Base-by-base conservation (phyloP, 1,284 basidiomycete genomes). In the Tilletia indica region DNA sequence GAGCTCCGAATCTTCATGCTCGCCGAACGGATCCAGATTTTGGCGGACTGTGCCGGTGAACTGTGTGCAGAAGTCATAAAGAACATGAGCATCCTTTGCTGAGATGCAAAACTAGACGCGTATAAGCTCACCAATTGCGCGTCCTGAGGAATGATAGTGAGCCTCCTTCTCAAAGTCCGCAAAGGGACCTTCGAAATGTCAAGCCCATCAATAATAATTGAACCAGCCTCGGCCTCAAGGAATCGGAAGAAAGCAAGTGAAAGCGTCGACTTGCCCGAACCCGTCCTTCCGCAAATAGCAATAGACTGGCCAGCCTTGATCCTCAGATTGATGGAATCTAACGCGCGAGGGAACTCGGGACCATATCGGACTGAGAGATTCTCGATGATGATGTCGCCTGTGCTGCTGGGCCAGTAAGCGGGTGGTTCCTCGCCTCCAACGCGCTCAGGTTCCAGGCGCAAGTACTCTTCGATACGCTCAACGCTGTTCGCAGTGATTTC, bases 231-330 rank as follows among this genome's bases (percentile, higher is more conserved):
- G 0, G 94, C 93, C 79, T 98, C 94, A 6, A 91, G 91, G 79
- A 97, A 97, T 68, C 97, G 90, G 90, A 98, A 97, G 87, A 97
- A 94, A 25, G 92, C 92, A 36, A 97, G 87, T 0, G 94, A 94
- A 19, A 97, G 88, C n/a, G 68, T 97, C 71, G 90, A 92, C 86
- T 95, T 94, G 64, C 93, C 93, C 34, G 86, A 86, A 19, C 96
- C 95, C 0, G 94, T 97, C 66, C 93, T 87, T 16, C 83, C 82
- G 3, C 83, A 80, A 56, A 83, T 82, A 38, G 83, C 83, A 72
- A 85, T 76, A 72, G 83, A 84, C 68, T 84, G 79, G 8, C 83
- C 78, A 6, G 83, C 76, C 70, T 74, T 70, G 48, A 84, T 78
- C 36, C 78, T 76, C 54, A 85, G 81, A 19, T 77, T 73, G 51